Evolutionary conservation across 2,329 filamentous ascomycete genomes (phyloP).

Genomic region (Exophiala spinifera): DNA sequence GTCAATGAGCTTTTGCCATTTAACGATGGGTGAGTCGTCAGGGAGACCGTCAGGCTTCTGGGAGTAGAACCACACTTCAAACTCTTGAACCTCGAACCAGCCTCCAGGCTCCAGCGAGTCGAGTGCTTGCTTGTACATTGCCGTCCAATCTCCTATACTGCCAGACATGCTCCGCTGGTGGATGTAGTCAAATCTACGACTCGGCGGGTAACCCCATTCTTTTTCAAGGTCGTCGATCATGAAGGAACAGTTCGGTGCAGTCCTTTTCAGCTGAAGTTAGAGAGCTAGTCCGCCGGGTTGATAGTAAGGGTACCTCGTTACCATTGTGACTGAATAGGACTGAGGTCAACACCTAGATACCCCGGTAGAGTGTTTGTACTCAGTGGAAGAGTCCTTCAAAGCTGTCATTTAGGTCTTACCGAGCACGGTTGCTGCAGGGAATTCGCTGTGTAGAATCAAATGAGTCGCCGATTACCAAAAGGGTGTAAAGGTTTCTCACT

Average conservation of each 20-base stretch:
- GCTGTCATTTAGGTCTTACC: constrained; percentile 31
- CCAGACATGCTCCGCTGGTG: constrained; percentile 34
- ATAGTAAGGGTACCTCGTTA: constrained; percentile 33
- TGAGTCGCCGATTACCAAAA: constrained; percentile 8
- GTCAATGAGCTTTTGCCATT: constrained; percentile 30
- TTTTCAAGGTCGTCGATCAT: constrained; percentile 32
- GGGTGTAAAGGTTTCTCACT: constrained; percentile 6
- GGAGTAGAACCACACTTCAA: constrained; percentile 27
- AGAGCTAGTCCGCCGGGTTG: constrained; percentile 6
- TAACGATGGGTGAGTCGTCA: constrained; percentile 2
- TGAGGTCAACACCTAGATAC: constrained; percentile 37
- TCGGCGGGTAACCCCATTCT: constrained; percentile 34
- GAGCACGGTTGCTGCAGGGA: constrained; percentile 27
- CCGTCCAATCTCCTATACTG: constrained; percentile 39
- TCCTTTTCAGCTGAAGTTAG: constrained; percentile 26
- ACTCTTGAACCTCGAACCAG: constrained; percentile 41
- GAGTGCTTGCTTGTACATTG: constrained; percentile 30
- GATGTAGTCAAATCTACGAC: constrained; percentile 29
- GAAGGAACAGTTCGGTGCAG: constrained; percentile 34
- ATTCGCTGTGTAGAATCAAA: background rate
- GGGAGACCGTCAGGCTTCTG: constrained; percentile 16
- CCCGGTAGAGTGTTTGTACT: constrained; percentile 26
- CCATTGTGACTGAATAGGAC: constrained; percentile 39
- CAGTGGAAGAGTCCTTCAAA: constrained; percentile 2
- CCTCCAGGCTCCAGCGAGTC: constrained; percentile 32